Conservation (phyloP, 1,139 yeast species). For the Yamadazyma triangularis region DNA sequence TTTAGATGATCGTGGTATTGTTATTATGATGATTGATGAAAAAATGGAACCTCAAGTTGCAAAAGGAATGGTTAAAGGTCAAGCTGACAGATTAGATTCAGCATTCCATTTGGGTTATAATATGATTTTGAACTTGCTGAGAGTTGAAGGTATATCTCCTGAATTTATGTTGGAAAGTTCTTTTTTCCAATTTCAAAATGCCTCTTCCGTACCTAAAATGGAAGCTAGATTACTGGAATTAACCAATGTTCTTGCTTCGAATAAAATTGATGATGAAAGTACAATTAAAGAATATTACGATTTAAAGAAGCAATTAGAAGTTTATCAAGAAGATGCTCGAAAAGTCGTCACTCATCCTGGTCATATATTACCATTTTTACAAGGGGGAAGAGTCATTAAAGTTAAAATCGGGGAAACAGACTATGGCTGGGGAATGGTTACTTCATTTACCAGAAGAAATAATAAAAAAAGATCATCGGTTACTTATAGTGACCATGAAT, state of each 20-base stretch:
- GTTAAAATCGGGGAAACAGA: slow-evolving; percentile 56
- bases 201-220: slow-evolving; percentile 80
- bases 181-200: slow-evolving; percentile 92
- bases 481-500: slow-evolving; percentile 71
- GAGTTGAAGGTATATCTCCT: slow-evolving; percentile 98
- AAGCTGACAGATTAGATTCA: slow-evolving; percentile 92
- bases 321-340: slow-evolving; percentile 73
- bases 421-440: slow-evolving; percentile 95
- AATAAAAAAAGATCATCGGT: slow-evolving; percentile 53
- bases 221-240: slow-evolving; percentile 59
- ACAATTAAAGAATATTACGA: slow-evolving; percentile 80
- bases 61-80: slow-evolving; percentile 98
- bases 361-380: slow-evolving; percentile 74
- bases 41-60: slow-evolving; percentile 99
- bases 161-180: slow-evolving; percentile 95
- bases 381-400: slow-evolving; percentile 81
- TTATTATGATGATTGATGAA: slow-evolving; percentile 98
- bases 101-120: slow-evolving; percentile 96
- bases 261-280: slow-evolving; percentile 68
- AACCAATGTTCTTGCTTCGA: slow-evolving; percentile 42
- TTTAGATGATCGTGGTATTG: slow-evolving; percentile 97
- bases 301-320: slow-evolving; percentile 62
- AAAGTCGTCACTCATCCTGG: slow-evolving; percentile 92
- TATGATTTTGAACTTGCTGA: slow-evolving; percentile 91
- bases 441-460: slow-evolving; percentile 66